A percentile compares a stretch with the other conserved stretches of the same genome.
phyloP scores from a whole-genome alignment of 2,329 filamentous ascomycete genomes.

The Cyphellophora attinorum region DNA sequence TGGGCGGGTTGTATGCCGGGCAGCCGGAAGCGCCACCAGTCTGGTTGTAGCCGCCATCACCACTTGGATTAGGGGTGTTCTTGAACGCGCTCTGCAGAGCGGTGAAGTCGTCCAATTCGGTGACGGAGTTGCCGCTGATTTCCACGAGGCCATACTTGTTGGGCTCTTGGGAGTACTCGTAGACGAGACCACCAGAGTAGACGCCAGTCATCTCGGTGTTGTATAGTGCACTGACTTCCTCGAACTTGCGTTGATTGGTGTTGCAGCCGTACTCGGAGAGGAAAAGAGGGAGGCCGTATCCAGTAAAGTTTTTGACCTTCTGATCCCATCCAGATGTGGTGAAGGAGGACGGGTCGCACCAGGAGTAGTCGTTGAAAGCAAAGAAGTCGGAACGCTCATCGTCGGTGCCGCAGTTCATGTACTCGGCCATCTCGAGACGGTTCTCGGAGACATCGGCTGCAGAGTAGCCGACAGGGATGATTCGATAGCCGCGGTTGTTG shows the following conservation, averaged over 20 bases:
- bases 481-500: slow-evolving; percentile 49
- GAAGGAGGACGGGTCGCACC: slow-evolving; percentile 66
- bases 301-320: slow-evolving; percentile 79
- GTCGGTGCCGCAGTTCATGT: slow-evolving; percentile 88
- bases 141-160: slow-evolving; percentile 73
- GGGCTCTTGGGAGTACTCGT: slow-evolving; percentile 79
- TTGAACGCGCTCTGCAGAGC: slow-evolving; percentile 42
- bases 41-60: slow-evolving; percentile 51
- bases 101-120: slow-evolving; percentile 54
- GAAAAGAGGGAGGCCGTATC: slow-evolving; percentile 85
- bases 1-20: slow-evolving; percentile 40
- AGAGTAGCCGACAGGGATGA: slow-evolving; percentile 65
- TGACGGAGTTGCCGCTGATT: slow-evolving; percentile 46
- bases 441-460: slow-evolving; percentile 75
- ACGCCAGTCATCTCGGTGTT: slow-evolving; percentile 70
- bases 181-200: slow-evolving; percentile 93
- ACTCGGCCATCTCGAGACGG: slow-evolving; percentile 74
- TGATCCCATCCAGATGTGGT: slow-evolving; percentile 67
- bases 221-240: slow-evolving; percentile 74
- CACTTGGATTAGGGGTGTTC: slow-evolving; percentile 41
- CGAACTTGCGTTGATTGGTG: slow-evolving; percentile 70
- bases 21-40: slow-evolving; percentile 44
- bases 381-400: slow-evolving; percentile 82
- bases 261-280: slow-evolving; percentile 91
- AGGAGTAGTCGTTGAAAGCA: slow-evolving; percentile 83